Base-by-base conservation (phyloP, 768 basidiomycete species). In the Boletus coccyginus region DNA sequence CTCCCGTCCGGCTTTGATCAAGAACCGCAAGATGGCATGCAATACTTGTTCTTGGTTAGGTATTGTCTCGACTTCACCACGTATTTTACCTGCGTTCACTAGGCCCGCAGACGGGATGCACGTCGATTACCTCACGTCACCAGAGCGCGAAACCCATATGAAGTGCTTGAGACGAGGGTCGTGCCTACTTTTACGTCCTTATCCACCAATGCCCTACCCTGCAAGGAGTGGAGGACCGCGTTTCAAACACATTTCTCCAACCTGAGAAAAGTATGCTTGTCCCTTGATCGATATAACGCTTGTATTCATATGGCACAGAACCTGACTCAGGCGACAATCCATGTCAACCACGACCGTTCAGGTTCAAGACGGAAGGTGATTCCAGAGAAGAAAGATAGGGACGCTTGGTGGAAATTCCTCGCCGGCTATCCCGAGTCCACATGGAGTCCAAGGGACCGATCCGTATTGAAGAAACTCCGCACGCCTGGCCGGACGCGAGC, bases 1-100 rank as follows among this genome's bases (percentile, higher is more conserved):
- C 78, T 93, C 48, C 88, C 90, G n/a, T 66, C 73, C 19, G 77
- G 87, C 65, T 93, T 87, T 66, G 73, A 82, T 59, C 81, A 76
- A 27, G 79, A 78, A 47, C 90, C 91, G 0, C 69, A 71, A 63
- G 86, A 92, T 71, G 91, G 91, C 3, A 61, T 88, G 78, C 80
- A 92, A 63, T 92, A 93, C 68, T 77, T 93, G 42, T 92, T 92
- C 70, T 83, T 83, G 49, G 91, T 92, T 42, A 81, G 91, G 91
- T 90, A 66, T 50, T 75, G 62, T 48, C 47, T 44, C 17, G 29
- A 40, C 16, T 46, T 46, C 24, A 33, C 42, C 43, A 3, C 19
- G 2, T 17, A 50, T 55, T 55, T 17, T 27, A 45, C 50, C 8
- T 29, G 49, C 19, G 41, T 58, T 63, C 50, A 66, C 27, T 38